These are phyloP conservation scores for Nakaseomyces uthaithaninus DNA, from an alignment of 1,139 yeast genomes.

Conservation along the genomic window DNA sequence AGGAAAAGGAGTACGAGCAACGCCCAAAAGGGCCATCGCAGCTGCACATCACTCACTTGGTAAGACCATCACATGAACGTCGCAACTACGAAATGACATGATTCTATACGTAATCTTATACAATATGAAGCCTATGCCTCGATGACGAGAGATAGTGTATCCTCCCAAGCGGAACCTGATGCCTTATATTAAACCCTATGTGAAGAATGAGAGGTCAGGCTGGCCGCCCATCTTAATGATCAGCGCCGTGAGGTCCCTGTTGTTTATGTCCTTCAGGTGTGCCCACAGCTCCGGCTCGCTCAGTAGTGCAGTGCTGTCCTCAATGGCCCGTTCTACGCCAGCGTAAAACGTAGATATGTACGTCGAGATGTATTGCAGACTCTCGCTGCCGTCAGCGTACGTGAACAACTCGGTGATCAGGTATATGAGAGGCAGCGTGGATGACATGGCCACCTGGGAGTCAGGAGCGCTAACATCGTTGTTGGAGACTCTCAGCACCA, in stretches of 20 bases:
- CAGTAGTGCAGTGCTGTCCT: not conserved
- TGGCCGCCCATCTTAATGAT: constrained; percentile 1
- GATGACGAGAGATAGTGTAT: too few relatives aligned
- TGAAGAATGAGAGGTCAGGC: not conserved
- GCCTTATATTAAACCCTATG: too few relatives aligned
- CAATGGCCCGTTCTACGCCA: not conserved
- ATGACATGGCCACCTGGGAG: not conserved
- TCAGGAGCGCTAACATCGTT: not conserved
- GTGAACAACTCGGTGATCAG: constrained; percentile 9
- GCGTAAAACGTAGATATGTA: constrained; percentile 2
- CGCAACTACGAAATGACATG: too few relatives aligned
- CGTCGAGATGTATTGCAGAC: constrained; percentile 6
- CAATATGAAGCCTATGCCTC: too few relatives aligned
- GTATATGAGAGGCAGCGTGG: constrained; percentile 7
- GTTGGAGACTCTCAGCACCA: constrained; percentile 3
- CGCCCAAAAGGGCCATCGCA: too few relatives aligned
- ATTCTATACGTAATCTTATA: too few relatives aligned
- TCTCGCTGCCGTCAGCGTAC: constrained; percentile 9
- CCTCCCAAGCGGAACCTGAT: too few relatives aligned
- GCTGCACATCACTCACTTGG: too few relatives aligned
- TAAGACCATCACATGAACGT: too few relatives aligned
- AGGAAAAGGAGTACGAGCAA: too few relatives aligned
- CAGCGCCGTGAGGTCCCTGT: constrained; percentile 1
- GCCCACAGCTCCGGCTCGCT: constrained; percentile 6
- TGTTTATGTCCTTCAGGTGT: not conserved